Evolutionary conservation across 176 grass and related monocot genomes (phyloP), one percentile per base, ranked within the genome.

Genomic region (Rhipidocladum racemiflorum): DNA sequence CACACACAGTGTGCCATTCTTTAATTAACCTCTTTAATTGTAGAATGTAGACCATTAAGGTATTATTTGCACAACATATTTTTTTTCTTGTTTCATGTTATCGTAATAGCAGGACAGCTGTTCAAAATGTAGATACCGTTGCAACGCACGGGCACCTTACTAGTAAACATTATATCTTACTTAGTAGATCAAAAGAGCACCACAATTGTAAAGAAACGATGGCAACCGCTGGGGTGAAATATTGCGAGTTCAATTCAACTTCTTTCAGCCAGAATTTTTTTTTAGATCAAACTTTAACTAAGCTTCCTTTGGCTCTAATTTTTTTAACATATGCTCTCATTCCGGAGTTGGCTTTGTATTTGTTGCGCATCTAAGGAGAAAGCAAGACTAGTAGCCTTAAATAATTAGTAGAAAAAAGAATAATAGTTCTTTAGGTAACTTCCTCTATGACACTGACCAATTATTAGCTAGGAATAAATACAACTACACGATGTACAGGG

Each of bases 251-350:
- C 50, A 64, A 45, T 64, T 54, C 32, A 24, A 42, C 20, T 38
- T 70, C 84, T 87, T 81, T 81, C 78, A 62, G 78, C 78, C 14
- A 6, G 46, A 46, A 6, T 2, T 14, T 7, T 2, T 14, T 7
- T 30, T 27, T 25, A 9, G 4, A 24, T 59, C 23, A 28, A 29
- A 46, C 57, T 23, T 64, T 49, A 16, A 34, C 25, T 34, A 15
- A 7, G 20, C 30, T 24, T 72, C 59, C 25, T 61, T 61, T 15
- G 59, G 12, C 59, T 7, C 5, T 25, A 25, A 25, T 5, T 59
- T 25, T 25, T 59, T 27, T 25, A 25, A 27, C 23, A 25, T 59
- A 12, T 27, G 18, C 35, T 12, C 17, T 43, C 21, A 14, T 20
- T 66, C 17, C 3, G 21, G 20, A 43, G 32, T 30, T 24, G 30